Base-by-base conservation (phyloP, 495 filamentous ascomycete genomes). In the Penicillium taxi region DNA sequence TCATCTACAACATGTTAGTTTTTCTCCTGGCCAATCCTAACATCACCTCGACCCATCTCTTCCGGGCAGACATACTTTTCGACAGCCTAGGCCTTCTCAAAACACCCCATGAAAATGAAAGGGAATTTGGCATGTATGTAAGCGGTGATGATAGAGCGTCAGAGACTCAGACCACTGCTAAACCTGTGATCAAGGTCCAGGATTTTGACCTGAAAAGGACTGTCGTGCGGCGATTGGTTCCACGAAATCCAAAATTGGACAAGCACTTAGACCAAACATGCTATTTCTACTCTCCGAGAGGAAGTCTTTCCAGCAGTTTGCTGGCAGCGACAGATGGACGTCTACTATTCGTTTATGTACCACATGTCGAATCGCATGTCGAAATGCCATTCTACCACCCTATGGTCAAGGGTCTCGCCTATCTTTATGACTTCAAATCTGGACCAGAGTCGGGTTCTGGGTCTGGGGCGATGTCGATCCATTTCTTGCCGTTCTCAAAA, bases 311-410 rank as follows among this genome's bases (percentile, higher is more conserved):
- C 12, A 38, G n/a, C n/a, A n/a, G n/a, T n/a, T n/a, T n/a, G n/a
- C n/a, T n/a, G n/a, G n/a, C n/a, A n/a, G n/a, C n/a, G n/a, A n/a
- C n/a, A 9, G 30, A 64, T 26, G 9, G 50, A 26, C 52, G 56
- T 4, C 73, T 69, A 9, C 60, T 95, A 26, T 73, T 91, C n/a
- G 55, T 91, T 13, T 93, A 89, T 52, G 67, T 82, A 17, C 84
- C 89, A 18, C 88, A 94, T 56, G 72, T 78, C 9, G 49, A 68
- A 16, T 58, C 65, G 0, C 59, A 69, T 7, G 64, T 70, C 11
- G 74, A 82, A 12, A 70, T 88, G 30, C 90, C 90, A 5, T 94
- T 77, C 61, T 96, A 96, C 52, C 86, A 94, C 50, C 90, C 90
- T 5, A 59, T 67, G 37, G 78, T 94, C 4, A 69, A 70, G 31